phyloP scores from a whole-genome alignment of 1,284 basidiomycete species.

The Malassezia cuniculi region DNA sequence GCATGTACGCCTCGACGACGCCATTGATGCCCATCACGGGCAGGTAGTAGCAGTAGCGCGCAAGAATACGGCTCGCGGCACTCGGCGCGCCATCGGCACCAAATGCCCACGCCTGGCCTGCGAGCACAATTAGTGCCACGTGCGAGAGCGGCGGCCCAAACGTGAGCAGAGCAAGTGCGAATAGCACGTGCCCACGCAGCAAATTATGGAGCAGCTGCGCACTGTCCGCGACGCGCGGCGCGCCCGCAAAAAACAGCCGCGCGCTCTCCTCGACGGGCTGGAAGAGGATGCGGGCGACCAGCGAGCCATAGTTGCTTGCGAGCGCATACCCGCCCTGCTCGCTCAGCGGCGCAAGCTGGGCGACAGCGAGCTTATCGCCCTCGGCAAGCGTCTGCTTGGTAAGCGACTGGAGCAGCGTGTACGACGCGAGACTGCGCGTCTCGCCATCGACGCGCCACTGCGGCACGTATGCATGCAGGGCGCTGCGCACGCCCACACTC shows the following conservation, averaged over 20 bases:
- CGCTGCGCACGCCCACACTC: neutral
- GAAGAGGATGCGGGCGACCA: constrained; percentile 37
- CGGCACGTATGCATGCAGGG: neutral
- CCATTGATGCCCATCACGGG: constrained; percentile 42
- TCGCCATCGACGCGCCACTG: neutral
- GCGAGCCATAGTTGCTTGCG: constrained; percentile 39
- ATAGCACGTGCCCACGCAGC: constrained; percentile 23
- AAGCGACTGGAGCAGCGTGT: constrained; percentile 71
- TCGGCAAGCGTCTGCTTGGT: constrained; percentile 91
- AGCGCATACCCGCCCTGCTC: constrained; percentile 44
- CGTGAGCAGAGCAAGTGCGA: constrained; percentile 19
- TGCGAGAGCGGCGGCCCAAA: constrained; percentile 27
- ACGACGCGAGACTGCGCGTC: constrained; percentile 51
- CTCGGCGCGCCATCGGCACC: constrained; percentile 6
- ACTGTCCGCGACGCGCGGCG: no score
- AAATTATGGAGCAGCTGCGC: constrained; percentile 19
- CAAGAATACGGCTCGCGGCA: constrained; percentile 27
- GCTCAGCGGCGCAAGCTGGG: constrained; percentile 25
- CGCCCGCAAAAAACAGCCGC: constrained; percentile 24
- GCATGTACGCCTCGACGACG: constrained; percentile 37
- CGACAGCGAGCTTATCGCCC: constrained; percentile 64
- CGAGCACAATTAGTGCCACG: constrained; percentile 27
- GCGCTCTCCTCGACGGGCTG: constrained; percentile 40
- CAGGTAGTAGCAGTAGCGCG: constrained; percentile 30
- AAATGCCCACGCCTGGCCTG: constrained; percentile 29